Conservation (phyloP, 305 asterid genomes). For the Striga hermonthica region DNA sequence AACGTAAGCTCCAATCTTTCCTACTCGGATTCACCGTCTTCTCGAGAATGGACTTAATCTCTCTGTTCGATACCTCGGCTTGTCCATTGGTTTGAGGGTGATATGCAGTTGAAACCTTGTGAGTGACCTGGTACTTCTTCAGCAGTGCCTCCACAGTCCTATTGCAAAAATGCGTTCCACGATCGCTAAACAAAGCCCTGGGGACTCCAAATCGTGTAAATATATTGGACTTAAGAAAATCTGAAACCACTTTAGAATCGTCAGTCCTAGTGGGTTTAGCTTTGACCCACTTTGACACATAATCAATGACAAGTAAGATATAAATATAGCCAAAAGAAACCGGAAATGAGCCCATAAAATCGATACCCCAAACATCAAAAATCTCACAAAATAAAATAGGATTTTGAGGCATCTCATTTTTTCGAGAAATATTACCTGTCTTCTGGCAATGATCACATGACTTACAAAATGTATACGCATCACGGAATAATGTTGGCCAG, state of each 20-base stretch:
- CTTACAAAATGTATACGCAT: background rate
- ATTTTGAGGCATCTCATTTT: background rate
- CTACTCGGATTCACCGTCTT: background rate
- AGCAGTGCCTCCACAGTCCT: background rate
- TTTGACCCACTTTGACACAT: constrained; percentile 7
- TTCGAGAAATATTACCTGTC: background rate
- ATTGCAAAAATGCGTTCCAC: constrained; percentile 10
- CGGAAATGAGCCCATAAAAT: no score
- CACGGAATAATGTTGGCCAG: background rate
- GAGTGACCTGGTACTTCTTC: background rate
- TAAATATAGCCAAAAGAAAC: background rate
- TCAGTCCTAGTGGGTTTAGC: background rate
- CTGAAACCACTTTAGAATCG: background rate
- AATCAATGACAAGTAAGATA: background rate
- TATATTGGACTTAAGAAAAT: background rate
- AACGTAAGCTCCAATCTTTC: background rate
- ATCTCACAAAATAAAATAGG: no score
- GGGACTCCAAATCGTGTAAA: constrained; percentile 3
- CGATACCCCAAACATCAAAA: no score
- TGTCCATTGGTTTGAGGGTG: constrained; percentile 14
- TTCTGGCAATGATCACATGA: background rate
- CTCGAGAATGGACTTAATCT: constrained; percentile 3
- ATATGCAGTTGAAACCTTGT: background rate
- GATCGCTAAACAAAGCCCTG: constrained; percentile 7
- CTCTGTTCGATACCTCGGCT: background rate